Evolutionary conservation across 2,329 filamentous ascomycete genomes (phyloP), one percentile per base, ranked within the genome.

Genomic region (Pseudocercospora fuligena): DNA sequence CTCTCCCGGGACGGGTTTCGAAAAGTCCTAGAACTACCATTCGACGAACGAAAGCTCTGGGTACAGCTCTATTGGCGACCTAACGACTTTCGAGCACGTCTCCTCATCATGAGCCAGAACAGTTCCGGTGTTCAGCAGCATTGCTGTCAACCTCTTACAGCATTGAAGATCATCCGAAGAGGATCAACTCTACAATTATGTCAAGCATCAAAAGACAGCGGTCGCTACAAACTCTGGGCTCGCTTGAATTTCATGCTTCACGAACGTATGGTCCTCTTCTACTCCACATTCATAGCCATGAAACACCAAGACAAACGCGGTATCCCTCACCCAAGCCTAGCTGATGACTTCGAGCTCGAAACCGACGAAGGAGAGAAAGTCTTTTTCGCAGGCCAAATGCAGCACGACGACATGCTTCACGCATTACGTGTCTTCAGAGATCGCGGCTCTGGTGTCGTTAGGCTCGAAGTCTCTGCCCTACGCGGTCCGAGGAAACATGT

Each of bases 241-340:
- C 82, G 80, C 60, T 76, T 89, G 12, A 83, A 84, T 33, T 89
- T 88, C 74, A 78, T 79, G 5, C 78, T 82, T 4, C 84, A 87
- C 64, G 87, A 89, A 75, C 79, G 85, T 57, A 84, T 88, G 82
- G 84, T 86, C 2, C 73, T 87, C 1, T 88, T 88, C 75, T 87
- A 85, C 73, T 84, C 82, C 67, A 84, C 84, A 0, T 83, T 87
- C 63, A 75, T 88, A 9, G 86, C 86, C 0, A 82, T 89, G 76
- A 87, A 88, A 67, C 81, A 82, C 8, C 86, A 88, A 71, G 86
- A 89, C 72, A 75, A 61, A 8, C 77, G 65, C 5, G 64, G 76
- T 73, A 31, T 80, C 77, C 5, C 77, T 79, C 31, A 75, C 75
- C 21, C 74, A 75, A 40, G 63, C 23, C 66, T 76, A 2, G 79